A percentile compares a stretch with the other conserved stretches of the same genome.
phyloP scores from a whole-genome alignment of 371 early-diverging fungal species.

The Aphelidium insulamus region DNA sequence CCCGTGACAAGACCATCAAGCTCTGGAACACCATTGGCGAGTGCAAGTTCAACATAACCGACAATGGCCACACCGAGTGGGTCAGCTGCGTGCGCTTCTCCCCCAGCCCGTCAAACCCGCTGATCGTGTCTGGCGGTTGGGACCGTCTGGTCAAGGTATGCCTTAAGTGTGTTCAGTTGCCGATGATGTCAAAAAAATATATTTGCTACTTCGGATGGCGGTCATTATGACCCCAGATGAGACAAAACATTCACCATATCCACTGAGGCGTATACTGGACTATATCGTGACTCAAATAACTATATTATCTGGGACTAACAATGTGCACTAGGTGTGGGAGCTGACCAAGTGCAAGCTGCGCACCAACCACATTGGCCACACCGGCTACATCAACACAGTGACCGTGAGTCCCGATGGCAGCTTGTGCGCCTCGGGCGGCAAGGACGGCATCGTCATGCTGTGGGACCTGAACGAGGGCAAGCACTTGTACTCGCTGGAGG shows the following conservation, averaged over 20 bases:
- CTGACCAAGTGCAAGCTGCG: slow-evolving; percentile 89
- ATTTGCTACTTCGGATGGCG: slow-evolving; percentile 23
- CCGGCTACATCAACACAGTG: slow-evolving; percentile 90
- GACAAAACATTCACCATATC: slow-evolving; percentile 9
- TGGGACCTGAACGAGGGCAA: slow-evolving; percentile 99
- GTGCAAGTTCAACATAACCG: slow-evolving; percentile 87
- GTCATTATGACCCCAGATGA: slow-evolving; percentile 12
- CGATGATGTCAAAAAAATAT: slow-evolving; percentile 13
- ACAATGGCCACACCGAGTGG: slow-evolving; percentile 93
- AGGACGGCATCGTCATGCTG: slow-evolving; percentile 95
- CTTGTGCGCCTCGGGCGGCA: slow-evolving; percentile 97
- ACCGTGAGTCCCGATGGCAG: slow-evolving; percentile 98
- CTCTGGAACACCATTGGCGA: slow-evolving; percentile 98
- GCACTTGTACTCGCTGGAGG: slow-evolving; percentile 96
- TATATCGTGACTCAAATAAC: background rate
- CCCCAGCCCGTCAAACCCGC: slow-evolving; percentile 90
- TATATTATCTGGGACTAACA: background rate
- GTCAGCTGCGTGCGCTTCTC: slow-evolving; percentile 96
- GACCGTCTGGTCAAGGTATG: slow-evolving; percentile 96
- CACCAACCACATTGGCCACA: slow-evolving; percentile 97
- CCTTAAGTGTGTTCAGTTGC: too few relatives aligned
- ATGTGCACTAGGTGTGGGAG: slow-evolving; percentile 72
- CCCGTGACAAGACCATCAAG: slow-evolving; percentile 96
- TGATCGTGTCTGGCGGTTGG: slow-evolving; percentile 95
- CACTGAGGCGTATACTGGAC: background rate